phyloP scores from a whole-genome alignment of 192 early-diverging fungal genomes.

The Gigaspora rosea region DNA sequence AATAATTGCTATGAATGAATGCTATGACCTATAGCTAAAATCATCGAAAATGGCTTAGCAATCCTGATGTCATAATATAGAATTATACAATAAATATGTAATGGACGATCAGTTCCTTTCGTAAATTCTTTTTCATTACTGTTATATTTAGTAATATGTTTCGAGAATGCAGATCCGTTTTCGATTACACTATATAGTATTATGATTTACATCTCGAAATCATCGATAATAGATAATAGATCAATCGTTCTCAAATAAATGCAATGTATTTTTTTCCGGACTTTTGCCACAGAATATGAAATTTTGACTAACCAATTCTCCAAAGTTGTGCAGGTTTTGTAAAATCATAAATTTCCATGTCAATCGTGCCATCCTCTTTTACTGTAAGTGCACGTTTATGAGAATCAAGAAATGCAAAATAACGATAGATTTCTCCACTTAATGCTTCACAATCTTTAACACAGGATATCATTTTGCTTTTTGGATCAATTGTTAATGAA shows the following conservation, averaged over 20 bases:
- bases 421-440: constrained; percentile 1
- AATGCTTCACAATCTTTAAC: background rate
- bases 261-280: background rate
- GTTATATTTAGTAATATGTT: too few species aligned
- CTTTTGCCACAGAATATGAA: background rate
- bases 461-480: background rate
- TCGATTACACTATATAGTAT: too few species aligned
- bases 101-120: too few species aligned
- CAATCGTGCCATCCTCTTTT: background rate
- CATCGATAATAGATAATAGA: background rate
- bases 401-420: constrained; percentile 13
- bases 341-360: constrained; percentile 5
- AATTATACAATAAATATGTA: too few species aligned
- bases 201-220: background rate
- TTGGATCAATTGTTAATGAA: background rate
- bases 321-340: background rate
- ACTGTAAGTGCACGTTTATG: background rate
- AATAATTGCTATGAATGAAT: too few species aligned
- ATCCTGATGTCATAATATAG: too few species aligned
- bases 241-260: background rate
- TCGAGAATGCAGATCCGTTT: too few species aligned
- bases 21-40: too few species aligned
- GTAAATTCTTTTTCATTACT: too few species aligned
- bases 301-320: background rate
- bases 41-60: too few species aligned